phyloP scores from a whole-genome alignment of 2,329 filamentous ascomycete species.

The Aspergillus jensenii region DNA sequence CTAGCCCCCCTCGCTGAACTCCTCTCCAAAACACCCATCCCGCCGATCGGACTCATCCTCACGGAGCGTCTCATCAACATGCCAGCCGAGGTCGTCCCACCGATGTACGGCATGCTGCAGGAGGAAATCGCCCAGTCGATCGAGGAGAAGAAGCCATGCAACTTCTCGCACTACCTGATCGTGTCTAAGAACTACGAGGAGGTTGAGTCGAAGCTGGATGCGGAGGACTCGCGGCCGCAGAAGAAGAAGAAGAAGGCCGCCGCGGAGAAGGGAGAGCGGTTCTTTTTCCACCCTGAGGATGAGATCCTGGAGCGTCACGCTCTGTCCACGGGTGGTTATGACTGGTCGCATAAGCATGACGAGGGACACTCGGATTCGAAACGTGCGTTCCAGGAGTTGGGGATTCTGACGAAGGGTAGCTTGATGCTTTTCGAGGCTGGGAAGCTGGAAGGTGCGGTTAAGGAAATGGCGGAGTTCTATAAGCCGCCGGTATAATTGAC shows the following conservation, averaged over 20 bases:
- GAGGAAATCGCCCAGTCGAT: constrained; percentile 89
- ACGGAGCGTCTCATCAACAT: constrained; percentile 95
- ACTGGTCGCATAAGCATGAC: constrained; percentile 74
- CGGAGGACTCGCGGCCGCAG: constrained; percentile 60
- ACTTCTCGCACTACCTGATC: constrained; percentile 90
- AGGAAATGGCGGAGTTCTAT: constrained; percentile 74
- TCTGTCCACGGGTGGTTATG: constrained; percentile 66
- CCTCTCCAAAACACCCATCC: constrained; percentile 52
- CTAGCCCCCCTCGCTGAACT: constrained; percentile 60
- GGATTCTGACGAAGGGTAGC: constrained; percentile 79
- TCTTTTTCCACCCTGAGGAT: constrained; percentile 96
- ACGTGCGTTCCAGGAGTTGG: constrained; percentile 89
- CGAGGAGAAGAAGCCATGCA: constrained; percentile 87
- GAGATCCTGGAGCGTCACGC: constrained; percentile 81
- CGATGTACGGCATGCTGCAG: constrained; percentile 90
- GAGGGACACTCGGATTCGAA: constrained; percentile 86
- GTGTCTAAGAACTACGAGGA: constrained; percentile 91
- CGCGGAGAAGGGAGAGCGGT: constrained; percentile 56
- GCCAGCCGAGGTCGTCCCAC: constrained; percentile 87
- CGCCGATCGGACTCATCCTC: constrained; percentile 79
- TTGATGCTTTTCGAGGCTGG: constrained; percentile 80
- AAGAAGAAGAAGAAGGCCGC: constrained; percentile 65
- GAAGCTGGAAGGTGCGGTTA: constrained; percentile 74
- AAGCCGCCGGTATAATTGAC: not conserved
- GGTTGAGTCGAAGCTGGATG: constrained; percentile 75